Base-by-base conservation (phyloP, 129 eudicot genomes). In the Flaveria ramosissima region DNA sequence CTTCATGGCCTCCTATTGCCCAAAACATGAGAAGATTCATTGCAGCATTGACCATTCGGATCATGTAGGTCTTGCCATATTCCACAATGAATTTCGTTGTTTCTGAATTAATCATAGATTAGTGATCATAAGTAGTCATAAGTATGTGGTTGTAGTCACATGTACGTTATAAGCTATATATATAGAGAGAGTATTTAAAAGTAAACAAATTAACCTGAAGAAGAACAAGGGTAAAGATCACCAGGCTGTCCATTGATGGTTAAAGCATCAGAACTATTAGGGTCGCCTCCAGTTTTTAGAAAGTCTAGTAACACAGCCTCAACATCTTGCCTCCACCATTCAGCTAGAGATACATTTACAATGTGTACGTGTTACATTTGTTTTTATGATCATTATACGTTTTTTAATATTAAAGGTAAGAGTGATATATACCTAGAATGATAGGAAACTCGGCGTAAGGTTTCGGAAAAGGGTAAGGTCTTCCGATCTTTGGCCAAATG, bases 171-270 rank as follows among this genome's bases (percentile, higher is more conserved):
- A 30, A 30, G 36, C 36, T 27, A 30, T 30, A 30, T 30, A 30
- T 27, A 27, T 26, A 26, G 26, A 24, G 0, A 1, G 30, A 26
- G 30, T 26, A 26, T 30, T 0, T 30, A 30, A 30, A 30, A 4
- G 36, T 3, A 30, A 4, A 30, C 36, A 4, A n/a, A n/a, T n/a
- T n/a, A 36, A 89, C 92, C 86, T 30, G 71, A 27, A 45, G 20
- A 36, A 11, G 88, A 86, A 72, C 88, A 86, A 16, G 84, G 82
- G 45, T 74, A 81, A 5, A 64, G 80, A 65, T 77, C 90, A 26
- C 90, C 90, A 50, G 90, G 90, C 47, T 86, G 90, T 12, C 88
- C 90, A 53, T 86, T 86, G 5, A 86, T 81, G 50, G 83, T 82
- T 16, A 77, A 71, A 41, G 90, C 84, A 78, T 83, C 90, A 15